phyloP scores from a whole-genome alignment of 2,329 filamentous ascomycete species.

The Alternaria sp. region DNA sequence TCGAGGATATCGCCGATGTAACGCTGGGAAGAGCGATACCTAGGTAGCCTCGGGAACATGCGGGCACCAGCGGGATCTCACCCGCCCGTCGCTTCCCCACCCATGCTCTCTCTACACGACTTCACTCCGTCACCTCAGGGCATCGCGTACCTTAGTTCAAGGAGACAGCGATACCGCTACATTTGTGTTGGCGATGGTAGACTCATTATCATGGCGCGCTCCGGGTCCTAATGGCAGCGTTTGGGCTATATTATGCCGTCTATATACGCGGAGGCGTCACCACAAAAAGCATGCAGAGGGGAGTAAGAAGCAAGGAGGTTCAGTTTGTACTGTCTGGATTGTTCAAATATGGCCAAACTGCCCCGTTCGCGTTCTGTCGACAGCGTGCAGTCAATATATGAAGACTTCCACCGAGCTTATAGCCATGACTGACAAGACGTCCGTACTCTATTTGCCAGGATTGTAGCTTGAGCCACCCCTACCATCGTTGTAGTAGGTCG shows the following conservation, averaged over 20 bases:
- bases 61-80: background rate
- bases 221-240: background rate
- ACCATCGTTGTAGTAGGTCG: constrained; percentile 51
- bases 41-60: background rate
- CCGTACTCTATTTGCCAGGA: constrained; percentile 27
- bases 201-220: background rate
- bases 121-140: background rate
- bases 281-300: background rate
- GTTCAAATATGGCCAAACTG: background rate
- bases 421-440: background rate
- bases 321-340: background rate
- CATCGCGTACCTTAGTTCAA: background rate
- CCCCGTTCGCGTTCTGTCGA: background rate
- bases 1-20: background rate
- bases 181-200: background rate
- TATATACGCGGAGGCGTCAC: background rate
- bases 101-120: background rate
- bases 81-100: background rate
- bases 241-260: background rate
- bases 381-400: background rate
- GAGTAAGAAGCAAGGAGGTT: background rate
- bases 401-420: background rate
- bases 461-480: constrained; percentile 43
- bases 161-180: background rate
- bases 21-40: background rate